Conservation (phyloP, 2,329 filamentous ascomycete genomes). For the Fusarium sp. region DNA sequence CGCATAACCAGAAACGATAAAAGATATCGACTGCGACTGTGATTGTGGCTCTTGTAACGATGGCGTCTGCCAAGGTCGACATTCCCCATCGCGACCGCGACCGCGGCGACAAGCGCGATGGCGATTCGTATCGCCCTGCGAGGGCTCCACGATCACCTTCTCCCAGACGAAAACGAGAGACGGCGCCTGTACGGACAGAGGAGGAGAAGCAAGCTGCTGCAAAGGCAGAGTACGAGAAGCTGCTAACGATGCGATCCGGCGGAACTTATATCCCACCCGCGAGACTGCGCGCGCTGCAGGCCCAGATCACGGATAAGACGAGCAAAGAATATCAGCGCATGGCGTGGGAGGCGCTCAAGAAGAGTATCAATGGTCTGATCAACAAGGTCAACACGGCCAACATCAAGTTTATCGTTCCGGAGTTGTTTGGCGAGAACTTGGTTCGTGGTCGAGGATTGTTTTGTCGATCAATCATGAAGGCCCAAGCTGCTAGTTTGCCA, state of each 20-base stretch:
- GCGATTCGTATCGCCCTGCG: constrained; percentile 61
- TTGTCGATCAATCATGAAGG: constrained; percentile 97
- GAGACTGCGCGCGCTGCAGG: constrained; percentile 87
- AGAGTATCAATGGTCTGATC: constrained; percentile 97
- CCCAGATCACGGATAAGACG: constrained; percentile 94
- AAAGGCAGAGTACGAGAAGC: constrained; percentile 92
- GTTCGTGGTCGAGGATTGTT: constrained; percentile 91
- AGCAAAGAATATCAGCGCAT: constrained; percentile 98
- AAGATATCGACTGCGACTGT: constrained; percentile 8
- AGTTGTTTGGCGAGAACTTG: constrained; percentile 94
- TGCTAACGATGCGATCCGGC: constrained; percentile 90
- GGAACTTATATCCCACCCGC: constrained; percentile 97
- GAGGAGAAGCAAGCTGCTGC: constrained; percentile 88
- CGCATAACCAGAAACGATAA: constrained; percentile 4
- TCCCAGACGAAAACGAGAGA: constrained; percentile 48
- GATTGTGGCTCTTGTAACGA: constrained; percentile 35
- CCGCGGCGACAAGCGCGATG: constrained; percentile 53
- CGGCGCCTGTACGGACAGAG: constrained; percentile 64
- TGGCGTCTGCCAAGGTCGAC: constrained; percentile 58
- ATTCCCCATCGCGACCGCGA: constrained; percentile 52
- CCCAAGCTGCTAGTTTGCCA: constrained; percentile 91
- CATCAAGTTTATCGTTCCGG: constrained; percentile 96
- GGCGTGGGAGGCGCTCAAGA: constrained; percentile 99
- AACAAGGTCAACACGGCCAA: constrained; percentile 99
- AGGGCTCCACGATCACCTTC: constrained; percentile 42